Evolutionary conservation across 306 rosid species (phyloP).

Genomic region (Rubus parviflorus): DNA sequence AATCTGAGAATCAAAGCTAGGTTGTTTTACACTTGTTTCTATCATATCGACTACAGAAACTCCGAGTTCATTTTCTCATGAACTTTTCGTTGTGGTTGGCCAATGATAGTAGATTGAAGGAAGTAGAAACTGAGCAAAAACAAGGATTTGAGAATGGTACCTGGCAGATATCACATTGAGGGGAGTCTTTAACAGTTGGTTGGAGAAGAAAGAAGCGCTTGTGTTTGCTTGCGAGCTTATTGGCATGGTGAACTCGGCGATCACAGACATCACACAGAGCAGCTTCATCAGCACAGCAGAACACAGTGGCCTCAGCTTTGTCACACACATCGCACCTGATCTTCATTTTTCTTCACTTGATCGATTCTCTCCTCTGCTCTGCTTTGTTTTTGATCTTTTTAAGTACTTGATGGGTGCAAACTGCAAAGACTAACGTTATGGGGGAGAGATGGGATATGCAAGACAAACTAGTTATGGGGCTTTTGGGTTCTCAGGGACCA

Average conservation of each 20-base stretch:
- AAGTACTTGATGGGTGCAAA: slow-evolving; percentile 1
- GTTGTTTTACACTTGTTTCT: background rate
- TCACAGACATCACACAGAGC: slow-evolving; percentile 79
- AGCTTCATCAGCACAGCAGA: slow-evolving; percentile 92
- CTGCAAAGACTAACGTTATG: background rate
- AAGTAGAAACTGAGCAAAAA: background rate
- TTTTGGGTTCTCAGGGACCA: slow-evolving; percentile 38
- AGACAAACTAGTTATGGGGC: slow-evolving; percentile 65
- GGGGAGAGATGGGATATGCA: slow-evolving; percentile 21
- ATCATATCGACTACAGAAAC: background rate
- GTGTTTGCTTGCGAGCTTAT: slow-evolving; percentile 79
- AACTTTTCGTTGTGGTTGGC: background rate
- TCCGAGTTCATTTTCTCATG: background rate
- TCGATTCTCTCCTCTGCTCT: background rate
- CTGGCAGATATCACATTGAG: slow-evolving; percentile 83
- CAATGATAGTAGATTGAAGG: background rate
- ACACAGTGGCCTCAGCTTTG: slow-evolving; percentile 56
- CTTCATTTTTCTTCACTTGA: slow-evolving; percentile 57
- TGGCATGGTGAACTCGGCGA: slow-evolving; percentile 70
- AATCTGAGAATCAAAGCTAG: background rate
- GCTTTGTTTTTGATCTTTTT: background rate
- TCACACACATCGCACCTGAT: slow-evolving; percentile 80
- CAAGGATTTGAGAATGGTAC: slow-evolving; percentile 30
- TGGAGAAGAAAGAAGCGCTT: slow-evolving; percentile 57
- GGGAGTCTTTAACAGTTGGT: slow-evolving; percentile 46